Evolutionary conservation across 306 rosid genomes (phyloP).

Genomic region (Acacia melanoxylon): DNA sequence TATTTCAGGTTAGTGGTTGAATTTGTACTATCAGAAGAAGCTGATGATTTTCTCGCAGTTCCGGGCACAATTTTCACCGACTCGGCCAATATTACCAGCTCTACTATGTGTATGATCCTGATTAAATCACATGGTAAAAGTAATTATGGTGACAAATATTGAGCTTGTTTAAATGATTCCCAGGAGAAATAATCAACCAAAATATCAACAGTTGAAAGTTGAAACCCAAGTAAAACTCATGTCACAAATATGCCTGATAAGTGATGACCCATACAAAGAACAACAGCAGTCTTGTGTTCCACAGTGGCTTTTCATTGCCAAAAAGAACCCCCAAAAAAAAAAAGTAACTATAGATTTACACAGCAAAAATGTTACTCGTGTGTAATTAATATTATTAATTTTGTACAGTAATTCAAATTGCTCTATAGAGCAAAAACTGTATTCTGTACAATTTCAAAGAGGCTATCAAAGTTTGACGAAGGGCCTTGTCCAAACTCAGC

Average conservation of each 20-base stretch:
- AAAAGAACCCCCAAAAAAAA: no score
- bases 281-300: background rate
- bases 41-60: no score
- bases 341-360: slow-evolving; percentile 32
- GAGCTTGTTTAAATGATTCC: no score
- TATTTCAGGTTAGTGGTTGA: background rate
- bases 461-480: background rate
- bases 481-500: slow-evolving; percentile 35
- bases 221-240: no score
- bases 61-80: no score
- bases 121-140: no score
- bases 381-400: background rate
- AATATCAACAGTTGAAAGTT: no score
- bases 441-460: slow-evolving; percentile 55
- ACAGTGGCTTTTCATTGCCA: slow-evolving; percentile 22
- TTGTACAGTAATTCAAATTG: background rate
- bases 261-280: background rate
- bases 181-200: no score
- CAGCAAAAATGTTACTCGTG: slow-evolving; percentile 41
- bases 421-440: slow-evolving; percentile 40
- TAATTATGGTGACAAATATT: no score
- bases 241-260: background rate
- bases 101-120: background rate
- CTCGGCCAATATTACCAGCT: no score
- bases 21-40: background rate